These are phyloP conservation scores for Penicillium polonicum DNA, from an alignment of 2,329 filamentous ascomycete species.

Conservation along the genomic window DNA sequence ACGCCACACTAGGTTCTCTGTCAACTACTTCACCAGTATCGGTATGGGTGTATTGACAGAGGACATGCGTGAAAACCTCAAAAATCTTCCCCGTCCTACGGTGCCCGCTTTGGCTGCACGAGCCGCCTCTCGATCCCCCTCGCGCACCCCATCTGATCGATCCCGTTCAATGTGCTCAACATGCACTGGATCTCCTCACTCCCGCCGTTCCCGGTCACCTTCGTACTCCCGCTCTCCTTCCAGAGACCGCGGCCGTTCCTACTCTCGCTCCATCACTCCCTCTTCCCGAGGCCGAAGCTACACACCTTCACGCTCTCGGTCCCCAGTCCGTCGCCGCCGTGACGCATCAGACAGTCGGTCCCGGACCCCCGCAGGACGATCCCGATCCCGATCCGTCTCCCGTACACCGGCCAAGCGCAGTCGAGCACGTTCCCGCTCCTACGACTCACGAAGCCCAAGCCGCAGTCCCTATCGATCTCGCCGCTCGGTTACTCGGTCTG, in stretches of 20 bases:
- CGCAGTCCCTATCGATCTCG: slow-evolving; percentile 22
- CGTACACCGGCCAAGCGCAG: slow-evolving; percentile 30
- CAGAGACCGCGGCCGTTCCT: slow-evolving; percentile 32
- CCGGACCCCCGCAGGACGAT: slow-evolving; percentile 25
- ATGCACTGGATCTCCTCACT: slow-evolving; percentile 30
- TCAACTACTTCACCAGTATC: slow-evolving; percentile 99
- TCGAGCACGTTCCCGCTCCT: slow-evolving; percentile 25
- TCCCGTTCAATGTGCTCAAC: slow-evolving; percentile 35
- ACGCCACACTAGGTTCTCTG: slow-evolving; percentile 89
- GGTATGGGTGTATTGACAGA: slow-evolving; percentile 94
- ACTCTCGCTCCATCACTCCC: slow-evolving; percentile 33
- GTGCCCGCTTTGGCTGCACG: slow-evolving; percentile 64
- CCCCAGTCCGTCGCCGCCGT: slow-evolving; percentile 33
- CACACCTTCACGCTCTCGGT: slow-evolving; percentile 39
- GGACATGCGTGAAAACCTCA: slow-evolving; percentile 86
- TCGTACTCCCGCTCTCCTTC: slow-evolving; percentile 41
- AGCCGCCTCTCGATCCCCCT: slow-evolving; percentile 60
- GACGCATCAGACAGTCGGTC: slow-evolving; percentile 38
- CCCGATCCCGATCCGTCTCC: slow-evolving; percentile 23
- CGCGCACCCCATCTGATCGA: slow-evolving; percentile 52
- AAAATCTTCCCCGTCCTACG: slow-evolving; percentile 83
- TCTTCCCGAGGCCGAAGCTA: slow-evolving; percentile 37
- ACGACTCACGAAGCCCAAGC: slow-evolving; percentile 25
- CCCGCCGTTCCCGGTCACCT: slow-evolving; percentile 46
- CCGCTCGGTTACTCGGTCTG: slow-evolving; percentile 34